Evolutionary conservation across 371 early-diverging fungal genomes (phyloP).

Genomic region (Mortierella sp.): DNA sequence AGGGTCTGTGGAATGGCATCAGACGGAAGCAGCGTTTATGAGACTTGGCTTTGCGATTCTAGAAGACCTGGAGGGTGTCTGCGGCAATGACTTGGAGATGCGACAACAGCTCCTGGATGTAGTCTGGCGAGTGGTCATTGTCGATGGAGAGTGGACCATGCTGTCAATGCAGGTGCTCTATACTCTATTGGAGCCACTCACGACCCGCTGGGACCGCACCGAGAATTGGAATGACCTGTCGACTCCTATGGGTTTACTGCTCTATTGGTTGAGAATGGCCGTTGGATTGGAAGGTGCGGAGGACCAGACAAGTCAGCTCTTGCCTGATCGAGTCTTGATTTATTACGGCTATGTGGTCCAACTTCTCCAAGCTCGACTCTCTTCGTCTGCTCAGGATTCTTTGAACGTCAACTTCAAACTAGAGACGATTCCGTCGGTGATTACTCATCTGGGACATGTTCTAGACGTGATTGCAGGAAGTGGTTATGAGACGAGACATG

Average conservation of each 20-base stretch:
- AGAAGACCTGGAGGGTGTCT: conserved; percentile 26
- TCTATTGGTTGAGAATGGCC: conserved; percentile 46
- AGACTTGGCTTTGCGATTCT: conserved; percentile 24
- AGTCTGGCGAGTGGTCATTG: conserved; percentile 28
- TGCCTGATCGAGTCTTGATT: conserved; percentile 26
- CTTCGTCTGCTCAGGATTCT: conserved; percentile 43
- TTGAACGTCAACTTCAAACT: conserved; percentile 37
- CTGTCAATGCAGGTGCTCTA: conserved; percentile 16
- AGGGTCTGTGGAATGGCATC: conserved; percentile 26
- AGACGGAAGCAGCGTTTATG: conserved; percentile 28
- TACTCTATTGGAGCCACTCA: conserved; percentile 17
- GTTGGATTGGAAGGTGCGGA: conserved; percentile 34
- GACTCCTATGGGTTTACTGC: conserved; percentile 33
- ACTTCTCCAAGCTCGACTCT: conserved; percentile 29
- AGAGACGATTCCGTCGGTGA: conserved; percentile 23
- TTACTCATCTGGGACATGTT: conserved; percentile 37
- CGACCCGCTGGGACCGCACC: conserved; percentile 27
- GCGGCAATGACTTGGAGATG: conserved; percentile 23
- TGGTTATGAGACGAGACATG: conserved; percentile 12
- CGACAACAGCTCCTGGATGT: conserved; percentile 26
- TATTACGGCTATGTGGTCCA: conserved; percentile 35
- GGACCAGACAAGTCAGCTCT: neutral
- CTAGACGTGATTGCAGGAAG: conserved; percentile 34
- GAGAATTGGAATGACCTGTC: conserved; percentile 29
- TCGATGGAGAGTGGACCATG: conserved; percentile 26